phyloP scores from a whole-genome alignment of 2,329 filamentous ascomycete species.

The Colletotrichum sansevieriae region DNA sequence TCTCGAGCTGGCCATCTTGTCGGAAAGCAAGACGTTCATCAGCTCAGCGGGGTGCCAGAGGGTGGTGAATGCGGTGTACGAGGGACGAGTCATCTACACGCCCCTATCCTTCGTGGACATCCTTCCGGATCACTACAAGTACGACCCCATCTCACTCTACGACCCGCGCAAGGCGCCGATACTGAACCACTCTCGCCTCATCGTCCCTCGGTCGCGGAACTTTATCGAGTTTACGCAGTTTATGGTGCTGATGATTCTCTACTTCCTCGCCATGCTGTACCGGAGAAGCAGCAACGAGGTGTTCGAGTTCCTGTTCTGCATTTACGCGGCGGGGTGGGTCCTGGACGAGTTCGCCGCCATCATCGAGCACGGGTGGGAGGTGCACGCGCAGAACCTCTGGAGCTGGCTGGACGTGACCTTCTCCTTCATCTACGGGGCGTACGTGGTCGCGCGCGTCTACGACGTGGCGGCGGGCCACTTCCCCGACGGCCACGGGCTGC shows the following conservation, averaged over 20 bases:
- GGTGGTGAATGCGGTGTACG: constrained; percentile 78
- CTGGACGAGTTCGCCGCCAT: constrained; percentile 75
- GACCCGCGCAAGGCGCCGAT: constrained; percentile 74
- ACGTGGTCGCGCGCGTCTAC: constrained; percentile 71
- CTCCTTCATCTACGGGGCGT: constrained; percentile 71
- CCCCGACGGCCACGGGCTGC: constrained; percentile 67
- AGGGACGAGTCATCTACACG: constrained; percentile 77
- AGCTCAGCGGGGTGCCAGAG: constrained; percentile 76
- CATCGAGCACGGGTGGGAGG: constrained; percentile 74
- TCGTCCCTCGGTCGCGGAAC: constrained; percentile 77
- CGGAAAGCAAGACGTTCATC: constrained; percentile 77
- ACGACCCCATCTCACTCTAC: constrained; percentile 77
- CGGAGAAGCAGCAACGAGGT: constrained; percentile 63
- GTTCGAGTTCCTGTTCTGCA: constrained; percentile 70
- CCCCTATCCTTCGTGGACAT: constrained; percentile 79
- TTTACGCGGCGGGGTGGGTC: constrained; percentile 77
- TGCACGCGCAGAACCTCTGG: constrained; percentile 82
- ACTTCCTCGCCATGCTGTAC: constrained; percentile 73
- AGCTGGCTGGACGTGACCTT: constrained; percentile 81
- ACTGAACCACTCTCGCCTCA: constrained; percentile 79
- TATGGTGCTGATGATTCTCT: constrained; percentile 71
- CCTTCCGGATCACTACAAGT: constrained; percentile 79
- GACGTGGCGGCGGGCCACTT: constrained; percentile 55
- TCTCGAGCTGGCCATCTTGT: constrained; percentile 79
- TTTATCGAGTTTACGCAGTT: constrained; percentile 76